Evolutionary conservation across 345 rosid genomes (phyloP).

Genomic region (Arabis hirsuta): DNA sequence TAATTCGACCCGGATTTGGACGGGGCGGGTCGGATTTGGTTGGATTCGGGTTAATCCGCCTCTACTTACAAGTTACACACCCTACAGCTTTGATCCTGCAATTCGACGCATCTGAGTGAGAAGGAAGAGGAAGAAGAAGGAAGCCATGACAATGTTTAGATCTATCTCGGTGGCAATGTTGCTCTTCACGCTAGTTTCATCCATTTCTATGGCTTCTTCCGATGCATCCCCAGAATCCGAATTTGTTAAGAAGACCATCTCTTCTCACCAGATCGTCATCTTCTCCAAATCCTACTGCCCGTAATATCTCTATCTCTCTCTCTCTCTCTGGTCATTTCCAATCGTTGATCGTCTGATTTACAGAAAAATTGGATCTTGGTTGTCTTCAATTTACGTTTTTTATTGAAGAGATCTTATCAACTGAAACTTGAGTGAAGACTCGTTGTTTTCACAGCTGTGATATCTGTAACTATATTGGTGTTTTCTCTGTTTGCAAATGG

Average conservation of each 20-base stretch:
- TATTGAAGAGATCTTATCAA: conserved; percentile 11
- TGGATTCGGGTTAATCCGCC: conserved; percentile 8
- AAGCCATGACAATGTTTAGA: conserved; percentile 38
- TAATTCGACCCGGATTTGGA: not conserved
- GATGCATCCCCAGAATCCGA: conserved; percentile 49
- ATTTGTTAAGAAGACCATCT: conserved; percentile 75
- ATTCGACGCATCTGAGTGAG: conserved; percentile 17
- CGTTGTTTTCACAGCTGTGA: not conserved
- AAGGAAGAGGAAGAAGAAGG: conserved; percentile 19
- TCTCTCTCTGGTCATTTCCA: not conserved
- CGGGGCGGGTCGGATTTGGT: not conserved
- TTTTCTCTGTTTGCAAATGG: conserved; percentile 13
- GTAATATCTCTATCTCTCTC: conserved; percentile 43
- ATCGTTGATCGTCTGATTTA: not conserved
- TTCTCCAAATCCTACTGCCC: conserved; percentile 99
- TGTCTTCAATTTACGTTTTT: conserved; percentile 2
- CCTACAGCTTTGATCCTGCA: not conserved
- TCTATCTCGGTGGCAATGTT: conserved; percentile 30
- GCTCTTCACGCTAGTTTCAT: conserved; percentile 26
- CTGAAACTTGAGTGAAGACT: not conserved
- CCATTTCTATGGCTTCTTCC: conserved; percentile 37
- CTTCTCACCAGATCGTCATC: conserved; percentile 87
- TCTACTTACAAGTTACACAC: not conserved
- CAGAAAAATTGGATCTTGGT: conserved; percentile 20
- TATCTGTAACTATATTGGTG: too few species aligned